A percentile compares a stretch with the other conserved stretches of the same genome.
Evolutionary conservation across 257 asterid genomes (phyloP).

Genomic region (Salvia rosmarinus): DNA sequence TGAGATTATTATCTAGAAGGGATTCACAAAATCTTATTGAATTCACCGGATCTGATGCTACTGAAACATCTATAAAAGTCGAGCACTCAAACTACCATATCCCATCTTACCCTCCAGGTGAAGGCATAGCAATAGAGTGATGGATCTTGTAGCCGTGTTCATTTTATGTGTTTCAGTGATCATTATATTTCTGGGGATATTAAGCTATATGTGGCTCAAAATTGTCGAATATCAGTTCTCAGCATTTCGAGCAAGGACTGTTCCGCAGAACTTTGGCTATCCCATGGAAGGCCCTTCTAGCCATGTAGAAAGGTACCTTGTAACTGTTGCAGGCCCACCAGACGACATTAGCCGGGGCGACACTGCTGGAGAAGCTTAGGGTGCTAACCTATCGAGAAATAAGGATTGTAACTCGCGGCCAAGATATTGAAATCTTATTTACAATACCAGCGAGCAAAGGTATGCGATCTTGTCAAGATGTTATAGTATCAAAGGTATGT

Average conservation of each 20-base stretch:
- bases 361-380: neutral
- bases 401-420: neutral
- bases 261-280: conserved; percentile 10
- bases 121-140: conserved; percentile 16
- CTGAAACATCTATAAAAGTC: conserved; percentile 20
- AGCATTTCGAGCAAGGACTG: neutral
- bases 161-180: conserved; percentile 29
- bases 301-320: conserved; percentile 24
- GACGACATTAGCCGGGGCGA: neutral
- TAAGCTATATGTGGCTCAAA: conserved; percentile 31
- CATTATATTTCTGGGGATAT: conserved; percentile 29
- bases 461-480: neutral
- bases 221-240: conserved; percentile 20
- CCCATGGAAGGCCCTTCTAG: conserved; percentile 15
- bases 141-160: conserved; percentile 32
- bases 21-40: conserved; percentile 17
- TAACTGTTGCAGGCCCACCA: conserved; percentile 27
- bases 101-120: conserved; percentile 13
- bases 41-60: conserved; percentile 22
- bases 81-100: neutral
- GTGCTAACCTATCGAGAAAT: conserved; percentile 14
- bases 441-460: neutral
- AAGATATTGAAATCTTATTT: neutral
- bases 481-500: neutral
- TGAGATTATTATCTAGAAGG: conserved; percentile 20